Percentiles rank a stretch among this genome's conserved stretches.
Evolutionary conservation across 495 filamentous ascomycete genomes (phyloP).

Genomic region (Sabuloglossum arenarium): DNA sequence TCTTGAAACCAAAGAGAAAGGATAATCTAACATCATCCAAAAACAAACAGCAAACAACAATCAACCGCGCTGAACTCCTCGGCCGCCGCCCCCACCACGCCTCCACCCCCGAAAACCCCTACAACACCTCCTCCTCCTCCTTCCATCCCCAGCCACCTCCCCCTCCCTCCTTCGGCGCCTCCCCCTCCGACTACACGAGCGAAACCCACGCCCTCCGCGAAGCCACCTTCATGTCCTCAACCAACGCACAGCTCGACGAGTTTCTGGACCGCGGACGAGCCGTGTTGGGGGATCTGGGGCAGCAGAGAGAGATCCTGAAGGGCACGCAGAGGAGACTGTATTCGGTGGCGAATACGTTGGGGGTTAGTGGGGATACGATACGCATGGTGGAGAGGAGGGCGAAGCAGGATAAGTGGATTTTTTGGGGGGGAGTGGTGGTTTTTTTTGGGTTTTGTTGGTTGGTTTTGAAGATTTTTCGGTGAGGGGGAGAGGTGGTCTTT

Average conservation of each 20-base stretch:
- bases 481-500: not conserved
- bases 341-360: conserved; percentile 81
- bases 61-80: conserved; percentile 65
- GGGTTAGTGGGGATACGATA: conserved; percentile 88
- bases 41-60: conserved; percentile 31
- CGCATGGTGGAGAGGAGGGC: conserved; percentile 85
- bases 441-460: conserved; percentile 88
- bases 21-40: not conserved
- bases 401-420: conserved; percentile 95
- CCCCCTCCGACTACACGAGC: conserved; percentile 37
- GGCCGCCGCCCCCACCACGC: conserved; percentile 75
- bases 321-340: conserved; percentile 79
- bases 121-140: conserved; percentile 36
- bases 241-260: conserved; percentile 70
- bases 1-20: not conserved
- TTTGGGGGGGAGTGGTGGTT: conserved; percentile 68
- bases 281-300: conserved; percentile 68
- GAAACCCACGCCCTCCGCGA: conserved; percentile 79
- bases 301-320: conserved; percentile 90
- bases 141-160: conserved; percentile 7
- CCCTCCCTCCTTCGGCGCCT: conserved; percentile 24
- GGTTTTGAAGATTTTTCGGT: conserved; percentile 66
- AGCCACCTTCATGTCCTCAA: conserved; percentile 62
- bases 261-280: conserved; percentile 81
- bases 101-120: conserved; percentile 87